Percentiles rank a stretch among this genome's conserved stretches.
These are phyloP conservation scores for Chloranthus sessilifolius DNA, from an alignment of 164 flowering plant species.

Conservation along the genomic window DNA sequence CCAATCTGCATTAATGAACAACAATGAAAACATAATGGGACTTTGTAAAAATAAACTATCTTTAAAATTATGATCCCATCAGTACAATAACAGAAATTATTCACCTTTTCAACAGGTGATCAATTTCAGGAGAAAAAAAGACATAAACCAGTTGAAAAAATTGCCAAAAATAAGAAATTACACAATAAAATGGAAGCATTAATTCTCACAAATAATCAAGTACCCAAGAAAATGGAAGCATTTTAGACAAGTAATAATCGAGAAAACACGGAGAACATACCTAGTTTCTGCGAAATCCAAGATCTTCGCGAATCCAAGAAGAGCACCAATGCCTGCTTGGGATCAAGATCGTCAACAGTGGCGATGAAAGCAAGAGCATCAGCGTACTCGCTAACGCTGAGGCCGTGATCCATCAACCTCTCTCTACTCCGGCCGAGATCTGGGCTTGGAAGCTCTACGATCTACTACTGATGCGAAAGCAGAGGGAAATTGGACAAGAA, in stretches of 20 bases:
- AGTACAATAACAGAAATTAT: no score
- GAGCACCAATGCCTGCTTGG: constrained; percentile 52
- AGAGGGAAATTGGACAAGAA: constrained; percentile 62
- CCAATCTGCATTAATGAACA: constrained; percentile 55
- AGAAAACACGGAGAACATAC: constrained; percentile 19
- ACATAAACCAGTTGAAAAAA: no score
- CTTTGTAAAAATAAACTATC: no score
- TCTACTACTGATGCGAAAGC: constrained; percentile 83
- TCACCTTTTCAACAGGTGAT: no score
- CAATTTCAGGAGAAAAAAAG: no score
- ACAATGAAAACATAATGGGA: no score
- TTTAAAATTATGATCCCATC: no score
- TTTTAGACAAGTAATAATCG: no score
- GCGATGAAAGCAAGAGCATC: constrained; percentile 88
- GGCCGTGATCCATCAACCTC: constrained; percentile 55
- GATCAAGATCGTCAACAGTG: constrained; percentile 68
- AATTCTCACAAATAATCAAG: no score
- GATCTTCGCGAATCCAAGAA: constrained; percentile 71
- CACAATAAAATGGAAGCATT: no score
- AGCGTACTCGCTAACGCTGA: constrained; percentile 52
- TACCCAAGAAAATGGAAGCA: no score
- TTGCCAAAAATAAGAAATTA: no score
- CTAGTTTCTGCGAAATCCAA: constrained; percentile 55
- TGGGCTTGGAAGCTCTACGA: constrained; percentile 85
- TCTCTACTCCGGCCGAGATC: constrained; percentile 83